Conservation (phyloP, 1,284 basidiomycete species). For the Austropuccinia psidii region DNA sequence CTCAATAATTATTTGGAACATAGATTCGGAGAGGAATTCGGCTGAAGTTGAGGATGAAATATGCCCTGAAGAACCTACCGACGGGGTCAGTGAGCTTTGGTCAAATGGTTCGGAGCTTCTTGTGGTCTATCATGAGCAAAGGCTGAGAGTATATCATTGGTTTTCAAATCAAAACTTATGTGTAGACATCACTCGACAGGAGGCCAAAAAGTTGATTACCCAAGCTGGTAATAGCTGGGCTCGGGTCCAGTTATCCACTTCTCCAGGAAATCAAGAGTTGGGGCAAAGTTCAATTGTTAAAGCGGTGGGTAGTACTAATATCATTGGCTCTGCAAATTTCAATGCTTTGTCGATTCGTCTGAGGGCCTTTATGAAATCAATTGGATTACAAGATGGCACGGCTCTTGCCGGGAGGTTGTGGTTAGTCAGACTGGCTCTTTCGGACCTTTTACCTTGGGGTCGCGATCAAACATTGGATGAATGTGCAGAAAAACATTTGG, state of each 20-base stretch:
- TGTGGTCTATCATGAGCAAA: conserved; percentile 15
- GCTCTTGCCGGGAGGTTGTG: conserved; percentile 15
- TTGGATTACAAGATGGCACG: conserved; percentile 12
- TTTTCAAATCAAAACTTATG: conserved; percentile 3
- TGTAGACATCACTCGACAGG: not conserved
- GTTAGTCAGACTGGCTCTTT: conserved; percentile 11
- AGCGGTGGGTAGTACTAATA: too few species aligned
- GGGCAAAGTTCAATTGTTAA: not conserved
- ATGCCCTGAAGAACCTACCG: not conserved
- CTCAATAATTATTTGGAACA: not conserved
- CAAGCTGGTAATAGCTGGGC: not conserved
- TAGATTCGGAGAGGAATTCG: not conserved
- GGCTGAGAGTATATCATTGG: conserved; percentile 14
- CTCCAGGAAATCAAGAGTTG: not conserved
- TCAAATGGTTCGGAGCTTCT: conserved; percentile 23
- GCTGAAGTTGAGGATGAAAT: not conserved
- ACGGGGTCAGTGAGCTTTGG: conserved; percentile 20
- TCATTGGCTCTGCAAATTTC: not conserved
- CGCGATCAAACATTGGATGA: conserved; percentile 11
- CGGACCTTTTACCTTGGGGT: conserved; percentile 24
- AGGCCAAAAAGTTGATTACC: conserved; percentile 11
- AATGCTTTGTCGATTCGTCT: conserved; percentile 9
- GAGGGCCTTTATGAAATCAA: conserved; percentile 18
- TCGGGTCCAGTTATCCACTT: not conserved
- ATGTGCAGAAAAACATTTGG: not conserved